Evolutionary conservation across 768 basidiomycete genomes (phyloP).

Genomic region (Gymnopilus junonius): DNA sequence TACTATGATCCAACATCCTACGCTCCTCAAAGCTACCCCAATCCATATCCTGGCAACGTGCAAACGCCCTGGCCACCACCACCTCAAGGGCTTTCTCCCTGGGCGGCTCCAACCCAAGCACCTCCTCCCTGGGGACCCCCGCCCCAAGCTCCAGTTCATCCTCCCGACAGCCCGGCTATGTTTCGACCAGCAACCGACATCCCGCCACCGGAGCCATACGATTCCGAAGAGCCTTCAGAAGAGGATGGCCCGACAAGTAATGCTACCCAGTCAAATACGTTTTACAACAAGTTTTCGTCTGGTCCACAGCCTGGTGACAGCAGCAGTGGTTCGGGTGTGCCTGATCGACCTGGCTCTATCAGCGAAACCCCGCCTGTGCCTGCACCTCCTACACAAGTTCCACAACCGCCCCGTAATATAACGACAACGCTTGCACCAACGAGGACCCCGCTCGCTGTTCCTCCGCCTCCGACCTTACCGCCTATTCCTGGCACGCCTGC

Average conservation of each 20-base stretch:
- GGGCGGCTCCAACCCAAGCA: too few species aligned
- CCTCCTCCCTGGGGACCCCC: too few species aligned
- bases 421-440: neutral
- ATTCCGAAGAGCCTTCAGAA: neutral
- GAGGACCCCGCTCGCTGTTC: constrained; percentile 9
- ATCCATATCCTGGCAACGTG: neutral
- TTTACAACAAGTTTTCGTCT: neutral
- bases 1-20: neutral
- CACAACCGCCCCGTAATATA: neutral
- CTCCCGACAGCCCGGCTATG: neutral
- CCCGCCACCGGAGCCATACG: constrained; percentile 8
- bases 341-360: neutral
- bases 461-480: constrained; percentile 10
- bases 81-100: too few species aligned
- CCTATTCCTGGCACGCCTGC: constrained; percentile 18
- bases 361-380: neutral
- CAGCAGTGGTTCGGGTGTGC: neutral
- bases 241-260: neutral
- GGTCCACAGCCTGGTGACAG: neutral
- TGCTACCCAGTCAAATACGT: neutral
- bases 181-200: neutral
- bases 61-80: too few species aligned
- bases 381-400: neutral
- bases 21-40: neutral
- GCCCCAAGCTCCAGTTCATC: neutral